Evolutionary conservation across 257 asterid genomes (phyloP), one percentile per base, ranked within the genome.

Genomic region (Striga asiatica): DNA sequence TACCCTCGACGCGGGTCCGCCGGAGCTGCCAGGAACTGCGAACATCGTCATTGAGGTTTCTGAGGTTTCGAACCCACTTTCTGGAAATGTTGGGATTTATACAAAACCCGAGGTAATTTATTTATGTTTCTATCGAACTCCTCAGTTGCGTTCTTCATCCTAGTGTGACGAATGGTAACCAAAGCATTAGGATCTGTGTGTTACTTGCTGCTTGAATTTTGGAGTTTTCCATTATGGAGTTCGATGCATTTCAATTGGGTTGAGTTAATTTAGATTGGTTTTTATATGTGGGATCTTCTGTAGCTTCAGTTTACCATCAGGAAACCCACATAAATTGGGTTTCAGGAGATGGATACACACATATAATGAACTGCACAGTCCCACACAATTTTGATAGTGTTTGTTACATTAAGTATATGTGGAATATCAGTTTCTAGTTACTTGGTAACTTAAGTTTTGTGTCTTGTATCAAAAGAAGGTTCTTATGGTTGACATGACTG

Each of bases 21-120:
- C 80, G 22, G 96, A 88, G 71, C 81, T 92, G 19, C 97, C 99
- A 11, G 96, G 94, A 10, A 88, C 99, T 0, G 80, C 95, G 8
- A 92, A 85, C 35, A 78, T 92, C 14, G 64, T 92, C 54, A 84
- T 92, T 22, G 85, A 81, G 71, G 94, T 92, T 52, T 65, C 68
- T 1, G 99, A 92, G 77, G 64, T 68, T 23, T 71, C 68, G 60
- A 73, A 57, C 54, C 83, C 88, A 35, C 62, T 88, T 5, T 61
- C 78, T 9, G 95, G 92, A 17, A 89, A 82, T 57, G 45, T 88
- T 11, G 99, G 97, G 58, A 31, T 82, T 52, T 92, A 56, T 66
- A 56, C 97, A 14, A 88, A 72, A 63, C 95, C 97, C 8, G 94
- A 85, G 99, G 99, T 81, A 73, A 14, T 20, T 23, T 12, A 18